phyloP scores from a whole-genome alignment of 176 grass and related monocot genomes.

The Calamus simplicifolius region DNA sequence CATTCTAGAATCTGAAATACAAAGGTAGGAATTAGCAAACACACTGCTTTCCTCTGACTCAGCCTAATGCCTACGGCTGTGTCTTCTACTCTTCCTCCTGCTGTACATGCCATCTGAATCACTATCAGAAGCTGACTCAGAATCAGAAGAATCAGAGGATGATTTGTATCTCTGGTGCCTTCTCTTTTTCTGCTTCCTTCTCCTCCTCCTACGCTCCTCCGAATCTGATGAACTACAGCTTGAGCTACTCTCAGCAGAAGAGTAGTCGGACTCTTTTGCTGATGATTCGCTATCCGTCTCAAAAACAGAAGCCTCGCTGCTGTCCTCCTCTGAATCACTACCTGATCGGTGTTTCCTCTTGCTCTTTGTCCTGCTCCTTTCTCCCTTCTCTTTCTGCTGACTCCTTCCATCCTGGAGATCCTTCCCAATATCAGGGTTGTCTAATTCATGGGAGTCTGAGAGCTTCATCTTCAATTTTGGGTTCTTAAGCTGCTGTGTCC shows the following conservation, averaged over 20 bases:
- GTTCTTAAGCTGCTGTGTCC: slow-evolving; percentile 58
- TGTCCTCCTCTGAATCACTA: slow-evolving; percentile 38
- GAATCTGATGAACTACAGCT: slow-evolving; percentile 57
- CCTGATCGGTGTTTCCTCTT: slow-evolving; percentile 45
- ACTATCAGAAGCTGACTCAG: slow-evolving; percentile 30
- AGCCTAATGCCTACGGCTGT: slow-evolving; percentile 19
- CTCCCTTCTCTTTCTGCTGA: slow-evolving; percentile 19
- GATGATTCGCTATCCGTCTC: slow-evolving; percentile 48
- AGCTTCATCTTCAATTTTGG: slow-evolving; percentile 47
- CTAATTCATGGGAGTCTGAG: slow-evolving; percentile 37
- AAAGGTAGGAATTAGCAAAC: too few relatives aligned
- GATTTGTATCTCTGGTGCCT: slow-evolving; percentile 29
- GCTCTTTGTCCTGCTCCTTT: slow-evolving; percentile 39
- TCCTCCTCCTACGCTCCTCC: slow-evolving; percentile 34
- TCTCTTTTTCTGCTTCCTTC: slow-evolving; percentile 49
- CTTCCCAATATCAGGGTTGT: slow-evolving; percentile 60
- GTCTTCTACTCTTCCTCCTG: slow-evolving; percentile 36
- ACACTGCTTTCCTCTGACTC: too few relatives aligned
- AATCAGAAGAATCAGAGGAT: slow-evolving; percentile 43
- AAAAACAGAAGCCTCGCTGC: slow-evolving; percentile 57
- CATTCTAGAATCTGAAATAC: too few relatives aligned
- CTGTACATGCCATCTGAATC: slow-evolving; percentile 58
- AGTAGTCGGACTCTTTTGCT: slow-evolving; percentile 36
- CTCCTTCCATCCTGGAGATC: slow-evolving; percentile 33
- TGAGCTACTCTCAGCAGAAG: slow-evolving; percentile 49